Evolutionary conservation across 805 yeast genomes (phyloP).

Genomic region (Brettanomyces custersianus): DNA sequence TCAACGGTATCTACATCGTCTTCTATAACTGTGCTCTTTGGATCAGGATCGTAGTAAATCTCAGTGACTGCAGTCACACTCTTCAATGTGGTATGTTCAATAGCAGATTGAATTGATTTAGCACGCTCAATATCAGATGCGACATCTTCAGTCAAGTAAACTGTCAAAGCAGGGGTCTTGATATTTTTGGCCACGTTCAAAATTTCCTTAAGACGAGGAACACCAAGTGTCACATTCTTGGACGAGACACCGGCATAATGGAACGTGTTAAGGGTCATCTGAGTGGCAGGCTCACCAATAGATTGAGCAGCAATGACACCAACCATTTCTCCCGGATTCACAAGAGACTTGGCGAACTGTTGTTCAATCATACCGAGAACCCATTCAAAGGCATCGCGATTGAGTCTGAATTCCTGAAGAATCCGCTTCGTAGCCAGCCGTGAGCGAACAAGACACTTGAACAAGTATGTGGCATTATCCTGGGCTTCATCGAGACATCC

Average conservation of each 20-base stretch:
- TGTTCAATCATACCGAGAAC: slow-evolving; percentile 89
- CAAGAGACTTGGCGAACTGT: slow-evolving; percentile 85
- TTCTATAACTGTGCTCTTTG: slow-evolving; percentile 90
- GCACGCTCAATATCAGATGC: slow-evolving; percentile 90
- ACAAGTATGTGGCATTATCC: slow-evolving; percentile 79
- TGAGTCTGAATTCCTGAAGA: slow-evolving; percentile 81
- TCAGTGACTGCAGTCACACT: slow-evolving; percentile 97
- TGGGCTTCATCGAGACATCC: slow-evolving; percentile 75
- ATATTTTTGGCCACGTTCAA: slow-evolving; percentile 96
- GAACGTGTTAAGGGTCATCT: slow-evolving; percentile 95
- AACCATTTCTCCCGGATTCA: slow-evolving; percentile 97
- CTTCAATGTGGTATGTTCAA: slow-evolving; percentile 90
- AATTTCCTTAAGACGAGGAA: slow-evolving; percentile 96
- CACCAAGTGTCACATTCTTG: slow-evolving; percentile 93
- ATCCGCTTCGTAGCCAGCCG: slow-evolving; percentile 87
- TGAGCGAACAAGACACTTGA: slow-evolving; percentile 89
- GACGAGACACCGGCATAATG: slow-evolving; percentile 98
- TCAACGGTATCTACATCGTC: slow-evolving; percentile 97
- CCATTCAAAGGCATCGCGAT: slow-evolving; percentile 88
- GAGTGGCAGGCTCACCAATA: slow-evolving; percentile 97
- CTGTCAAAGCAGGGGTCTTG: slow-evolving; percentile 98
- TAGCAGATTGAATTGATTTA: slow-evolving; percentile 90
- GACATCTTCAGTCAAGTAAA: slow-evolving; percentile 72
- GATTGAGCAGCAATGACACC: slow-evolving; percentile 97
- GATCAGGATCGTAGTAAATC: slow-evolving; percentile 96